Evolutionary conservation across 2,329 filamentous ascomycete genomes (phyloP).

Genomic region (Dactylella cylindrospora): DNA sequence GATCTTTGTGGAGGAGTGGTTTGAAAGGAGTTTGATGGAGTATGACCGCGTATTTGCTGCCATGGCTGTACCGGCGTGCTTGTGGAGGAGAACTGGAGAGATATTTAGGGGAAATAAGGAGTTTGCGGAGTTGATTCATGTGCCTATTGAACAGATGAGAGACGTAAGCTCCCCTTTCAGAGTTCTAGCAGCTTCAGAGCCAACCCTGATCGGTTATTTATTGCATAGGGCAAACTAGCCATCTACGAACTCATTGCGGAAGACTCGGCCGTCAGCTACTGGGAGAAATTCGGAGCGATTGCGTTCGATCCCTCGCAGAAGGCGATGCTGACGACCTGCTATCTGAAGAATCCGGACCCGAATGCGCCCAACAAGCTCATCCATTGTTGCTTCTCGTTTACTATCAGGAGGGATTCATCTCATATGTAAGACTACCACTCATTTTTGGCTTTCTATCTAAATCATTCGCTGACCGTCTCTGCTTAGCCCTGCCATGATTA

Average conservation of each 20-base stretch:
- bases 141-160: constrained; percentile 83
- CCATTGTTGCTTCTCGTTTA: constrained; percentile 96
- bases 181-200: constrained; percentile 31
- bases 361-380: constrained; percentile 71
- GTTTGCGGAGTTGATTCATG: constrained; percentile 94
- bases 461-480: constrained; percentile 50
- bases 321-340: constrained; percentile 89
- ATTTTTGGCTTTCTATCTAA: constrained; percentile 1
- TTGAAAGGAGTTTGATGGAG: constrained; percentile 92
- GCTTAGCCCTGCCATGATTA: constrained; percentile 81
- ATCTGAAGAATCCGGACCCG: constrained; percentile 76
- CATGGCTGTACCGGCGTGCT: constrained; percentile 97
- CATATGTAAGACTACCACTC: constrained; percentile 72
- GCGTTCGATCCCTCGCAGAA: constrained; percentile 94
- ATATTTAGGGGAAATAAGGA: constrained; percentile 98
- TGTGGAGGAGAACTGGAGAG: constrained; percentile 93
- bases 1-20: constrained; percentile 98
- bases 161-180: constrained; percentile 65
- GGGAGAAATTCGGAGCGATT: constrained; percentile 98
- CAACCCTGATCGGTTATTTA: constrained; percentile 7
- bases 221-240: constrained; percentile 77
- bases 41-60: constrained; percentile 98
- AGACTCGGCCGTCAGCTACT: constrained; percentile 92
- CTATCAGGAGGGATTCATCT: constrained; percentile 88
- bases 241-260: constrained; percentile 95